Base-by-base conservation (phyloP, 495 filamentous ascomycete genomes). In the Parathielavia hyrcaniae region DNA sequence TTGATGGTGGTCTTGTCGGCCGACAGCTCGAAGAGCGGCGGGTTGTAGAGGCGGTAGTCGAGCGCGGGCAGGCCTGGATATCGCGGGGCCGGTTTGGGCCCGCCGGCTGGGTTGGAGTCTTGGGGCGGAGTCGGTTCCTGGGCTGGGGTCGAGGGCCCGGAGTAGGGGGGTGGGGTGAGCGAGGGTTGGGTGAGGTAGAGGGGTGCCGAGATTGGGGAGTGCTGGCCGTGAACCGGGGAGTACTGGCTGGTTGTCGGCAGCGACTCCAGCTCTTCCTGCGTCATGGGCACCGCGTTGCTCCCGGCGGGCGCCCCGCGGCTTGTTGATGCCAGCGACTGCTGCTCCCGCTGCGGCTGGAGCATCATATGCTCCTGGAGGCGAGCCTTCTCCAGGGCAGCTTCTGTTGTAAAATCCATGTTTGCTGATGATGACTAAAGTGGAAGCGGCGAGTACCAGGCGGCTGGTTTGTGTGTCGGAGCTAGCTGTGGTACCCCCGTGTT, bases 21-120 rank as follows among this genome's bases (percentile, higher is more conserved):
- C 4, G 78, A 79, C 5, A 79, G 66, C 20, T 71, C 73, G 55
- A 78, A 78, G 38, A 74, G 61, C 0, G 73, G 69, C 14, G 78
- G 79, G 8, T 61, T 67, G 68, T 81, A 83, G 32, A 77, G 74
- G 17, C 70, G 67, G 64, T 79, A 81, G 58, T 81, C 72, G 17
- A 83, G 68, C 10, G 62, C 22, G 0, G 79, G 78, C 20, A 82
- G 77, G 12, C 76, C 74, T 1, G 76, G 74, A 53, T 73, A 75
- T 30, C 58, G 58, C 0, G 48, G 40, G 5, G 50, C 34, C 4
- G 43, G 56, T 57, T 45, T 71, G 69, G 41, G 39, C 14, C 38
- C 38, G 50, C 10, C 69, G 69, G 23, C 69, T 69, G 22, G 1
- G 44, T 61, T 68, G 14, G 63, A 51, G 35, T 56, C n/a, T 13